Base-by-base conservation (phyloP, 805 yeast genomes). In the Cyberlindnera amylophila region DNA sequence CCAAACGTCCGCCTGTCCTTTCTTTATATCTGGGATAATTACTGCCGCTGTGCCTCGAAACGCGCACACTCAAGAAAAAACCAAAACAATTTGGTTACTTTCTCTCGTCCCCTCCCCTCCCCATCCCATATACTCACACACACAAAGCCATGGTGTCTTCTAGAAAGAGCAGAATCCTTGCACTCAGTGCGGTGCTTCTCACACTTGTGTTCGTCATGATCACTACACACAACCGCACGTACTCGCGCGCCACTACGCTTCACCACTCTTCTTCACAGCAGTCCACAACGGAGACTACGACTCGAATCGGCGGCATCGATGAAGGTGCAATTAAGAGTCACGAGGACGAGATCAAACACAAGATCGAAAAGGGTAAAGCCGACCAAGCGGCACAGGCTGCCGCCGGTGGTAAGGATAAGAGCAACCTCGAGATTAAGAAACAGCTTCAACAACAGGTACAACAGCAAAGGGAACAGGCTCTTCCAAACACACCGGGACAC, bases 111-210 rank as follows among this genome's bases (percentile, higher is more conserved):
- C 32, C 8, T 14, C 28, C 19, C 19, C 36, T 16, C n/a, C 17
- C 28, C n/a, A 16, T 6, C 5, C 34, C 16, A 11, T 28, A n/a
- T 4, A n/a, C 28, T 13, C 6, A n/a, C 36, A 6, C 33, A 8
- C n/a, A 9, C 19, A 6, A 28, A 9, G 9, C n/a, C 9, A 44
- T 44, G 44, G 42, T 39, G 3, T 40, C 44, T 18, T 35, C 66
- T 13, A 53, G 75, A 52, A 70, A 66, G 51, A 65, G 63, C 28
- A 59, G 74, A 46, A 56, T 68, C 21, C 49, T 70, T n/a, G 67
- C 66, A 8, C 55, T 72, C 16, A 67, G 75, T 14, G 69, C 74
- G 4, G 52, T 68, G 30, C 55, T 66, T 6, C 50, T 72, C 16
- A 54, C 69, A 3, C 42, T 69, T 6, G 50, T 72, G 8, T 59